Conservation (phyloP, 495 filamentous ascomycete species). For the Pyrenopolyporus hunteri region DNA sequence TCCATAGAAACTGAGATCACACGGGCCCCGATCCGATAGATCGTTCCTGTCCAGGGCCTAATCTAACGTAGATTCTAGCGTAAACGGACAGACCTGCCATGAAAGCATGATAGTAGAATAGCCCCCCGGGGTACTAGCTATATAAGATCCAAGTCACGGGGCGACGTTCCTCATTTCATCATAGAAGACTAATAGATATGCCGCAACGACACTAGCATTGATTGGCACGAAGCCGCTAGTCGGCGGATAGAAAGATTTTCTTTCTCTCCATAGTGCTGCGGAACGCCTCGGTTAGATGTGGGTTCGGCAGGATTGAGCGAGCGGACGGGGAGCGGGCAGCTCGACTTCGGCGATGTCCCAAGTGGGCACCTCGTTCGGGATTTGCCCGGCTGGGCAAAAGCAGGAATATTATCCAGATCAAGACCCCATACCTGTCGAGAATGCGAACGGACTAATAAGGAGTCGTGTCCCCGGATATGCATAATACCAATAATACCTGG, state of each 20-base stretch:
- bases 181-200: background rate
- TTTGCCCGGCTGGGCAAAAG: background rate
- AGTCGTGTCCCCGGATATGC: background rate
- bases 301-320: conserved; percentile 3
- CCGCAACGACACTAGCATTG: too few species aligned
- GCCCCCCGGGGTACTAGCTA: too few species aligned
- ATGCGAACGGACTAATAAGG: conserved; percentile 5
- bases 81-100: too few species aligned
- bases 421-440: background rate
- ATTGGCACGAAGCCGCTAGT: background rate
- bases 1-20: too few species aligned
- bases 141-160: too few species aligned
- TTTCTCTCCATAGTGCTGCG: background rate
- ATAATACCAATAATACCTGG: conserved; percentile 8
- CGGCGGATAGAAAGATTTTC: conserved; percentile 4
- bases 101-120: too few species aligned
- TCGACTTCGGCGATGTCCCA: background rate
- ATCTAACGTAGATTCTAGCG: too few species aligned
- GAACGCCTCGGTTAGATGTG: conserved; percentile 18
- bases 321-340: conserved; percentile 6
- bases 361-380: conserved; percentile 11
- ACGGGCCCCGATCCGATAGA: too few species aligned
- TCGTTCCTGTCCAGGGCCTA: too few species aligned
- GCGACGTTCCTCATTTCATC: background rate
- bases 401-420: too few species aligned